phyloP scores from a whole-genome alignment of 768 basidiomycete genomes.

The Kwoniella europaea region DNA sequence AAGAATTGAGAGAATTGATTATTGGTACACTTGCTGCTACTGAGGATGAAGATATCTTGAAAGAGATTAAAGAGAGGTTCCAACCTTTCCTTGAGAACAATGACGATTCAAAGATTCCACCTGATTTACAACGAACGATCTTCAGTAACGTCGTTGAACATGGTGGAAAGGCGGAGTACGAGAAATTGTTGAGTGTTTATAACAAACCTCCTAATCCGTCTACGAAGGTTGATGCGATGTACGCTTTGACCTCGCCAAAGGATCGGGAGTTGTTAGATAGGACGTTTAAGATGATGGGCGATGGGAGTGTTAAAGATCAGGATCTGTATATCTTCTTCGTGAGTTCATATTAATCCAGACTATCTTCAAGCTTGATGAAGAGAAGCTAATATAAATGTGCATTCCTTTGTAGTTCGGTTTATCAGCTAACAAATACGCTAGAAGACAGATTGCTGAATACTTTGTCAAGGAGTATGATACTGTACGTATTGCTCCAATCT shows the following conservation, averaged over 20 bases:
- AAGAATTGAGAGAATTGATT: constrained; percentile 75
- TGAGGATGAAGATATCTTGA: constrained; percentile 64
- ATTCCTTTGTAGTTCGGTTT: constrained; percentile 61
- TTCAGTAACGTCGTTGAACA: constrained; percentile 67
- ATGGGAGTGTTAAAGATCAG: constrained; percentile 60
- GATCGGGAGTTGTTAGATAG: constrained; percentile 67
- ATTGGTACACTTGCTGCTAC: constrained; percentile 60
- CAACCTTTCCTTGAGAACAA: constrained; percentile 70
- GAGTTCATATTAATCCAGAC: constrained; percentile 14
- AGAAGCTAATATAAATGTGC: background rate
- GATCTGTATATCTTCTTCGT: constrained; percentile 54
- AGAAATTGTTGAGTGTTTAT: constrained; percentile 71
- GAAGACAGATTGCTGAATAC: constrained; percentile 66
- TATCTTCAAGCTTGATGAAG: background rate
- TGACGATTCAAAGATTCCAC: constrained; percentile 77
- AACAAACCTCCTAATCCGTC: constrained; percentile 76
- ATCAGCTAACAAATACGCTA: constrained; percentile 65
- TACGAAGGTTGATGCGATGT: constrained; percentile 66
- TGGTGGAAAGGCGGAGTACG: constrained; percentile 76
- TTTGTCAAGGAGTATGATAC: constrained; percentile 72
- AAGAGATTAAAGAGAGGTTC: constrained; percentile 75
- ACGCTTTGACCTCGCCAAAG: constrained; percentile 68
- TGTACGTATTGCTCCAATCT: constrained; percentile 59
- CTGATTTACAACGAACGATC: constrained; percentile 71
- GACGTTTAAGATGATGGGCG: constrained; percentile 68